Base-by-base conservation (phyloP, 2,329 filamentous ascomycete genomes). In the Exophiala viscosa region DNA sequence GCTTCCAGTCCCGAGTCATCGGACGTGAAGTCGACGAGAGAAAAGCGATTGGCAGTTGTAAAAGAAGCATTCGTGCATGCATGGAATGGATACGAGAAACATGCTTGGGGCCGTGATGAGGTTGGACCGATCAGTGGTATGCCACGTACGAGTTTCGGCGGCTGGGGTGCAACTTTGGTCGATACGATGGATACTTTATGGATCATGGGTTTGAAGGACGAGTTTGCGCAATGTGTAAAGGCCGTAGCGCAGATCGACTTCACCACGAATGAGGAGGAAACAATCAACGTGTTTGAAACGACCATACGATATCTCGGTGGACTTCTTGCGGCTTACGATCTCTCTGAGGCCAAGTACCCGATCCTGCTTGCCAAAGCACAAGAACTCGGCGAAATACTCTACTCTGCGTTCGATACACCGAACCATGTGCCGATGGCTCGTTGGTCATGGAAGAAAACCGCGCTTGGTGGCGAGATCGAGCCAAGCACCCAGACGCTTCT, bases 261-360 rank as follows among this genome's bases (percentile, higher is more conserved):
- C 68, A 72, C 75, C 1, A 66, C 62, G 2, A 67, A 65, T 2
- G 66, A 70, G 3, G 56, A 52, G n/a, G 46, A 54, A 18, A 70
- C 75, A 8, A 83, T 95, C 44, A 92, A 86, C 34, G 70, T 96
- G 6, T 96, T 96, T 64, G 90, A 96, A 70, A 95, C 89, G 0
- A 96, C 88, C 0, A 95, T 96, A 64, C 84, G 90, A 23, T 95
- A 95, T 64, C 73, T 96, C 1, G 90, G 82, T 8, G 90, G 90
- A 13, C 76, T 96, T 62, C 66, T 96, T 7, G 87, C 90, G 2
- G 88, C 85, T 3, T 78, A 77, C 60, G 76, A 78, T 55, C 76
- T 96, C 17, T 69, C 63, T 31, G 65, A 54, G 0, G 56, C 46
- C 71, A 77, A 62, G 57, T 73, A 78, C 57, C 64, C 68, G 3